Evolutionary conservation across 2,329 filamentous ascomycete species (phyloP), one percentile per base, ranked within the genome.

Genomic region (Huntiella bhutanensis): DNA sequence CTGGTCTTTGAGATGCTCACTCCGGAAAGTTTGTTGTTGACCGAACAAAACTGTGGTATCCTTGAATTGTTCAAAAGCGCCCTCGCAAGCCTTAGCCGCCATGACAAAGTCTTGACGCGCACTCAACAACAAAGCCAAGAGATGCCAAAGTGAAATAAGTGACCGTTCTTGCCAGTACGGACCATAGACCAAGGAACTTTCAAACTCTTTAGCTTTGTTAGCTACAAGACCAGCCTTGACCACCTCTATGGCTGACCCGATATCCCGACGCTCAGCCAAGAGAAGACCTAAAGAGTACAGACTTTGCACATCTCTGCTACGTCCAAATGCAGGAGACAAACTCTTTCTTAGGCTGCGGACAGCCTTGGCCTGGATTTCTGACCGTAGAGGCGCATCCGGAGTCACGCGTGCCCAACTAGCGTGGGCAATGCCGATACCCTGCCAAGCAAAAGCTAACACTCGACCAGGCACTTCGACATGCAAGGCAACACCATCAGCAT

Each of bases 331-430:
- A 3, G 77, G 73, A 1, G 75, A 73, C 13, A 92, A 62, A 6
- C 84, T 81, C 55, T 73, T 82, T 38, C 80, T 77, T 42, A 96
- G 70, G 51, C 77, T 80, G 52, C 76, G 71, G 34, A 91, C 76
- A 2, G 88, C 87, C 56, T 83, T 80, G 34, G 72, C 68, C 55
- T 93, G 86, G 38, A 88, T 74, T 42, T 80, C 75, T 4, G 77
- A 70, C 50, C 91, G 74, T 13, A 70, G 66, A 36, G 77, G 70
- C 17, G 77, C 79, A 52, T 94, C 79, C 49, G 77, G 82, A 0
- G 87, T 94, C 56, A 80, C 70, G 45, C 79, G 75, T 39, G 87
- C 84, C 85, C 85, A 95, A 52, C 88, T 80, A 2, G 87, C 84
- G 53, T 91, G 78, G 11, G 82, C 80, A 46, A 93, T 69, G 0